phyloP scores from a whole-genome alignment of 1,284 basidiomycete genomes.

The Stereum hirsutum region DNA sequence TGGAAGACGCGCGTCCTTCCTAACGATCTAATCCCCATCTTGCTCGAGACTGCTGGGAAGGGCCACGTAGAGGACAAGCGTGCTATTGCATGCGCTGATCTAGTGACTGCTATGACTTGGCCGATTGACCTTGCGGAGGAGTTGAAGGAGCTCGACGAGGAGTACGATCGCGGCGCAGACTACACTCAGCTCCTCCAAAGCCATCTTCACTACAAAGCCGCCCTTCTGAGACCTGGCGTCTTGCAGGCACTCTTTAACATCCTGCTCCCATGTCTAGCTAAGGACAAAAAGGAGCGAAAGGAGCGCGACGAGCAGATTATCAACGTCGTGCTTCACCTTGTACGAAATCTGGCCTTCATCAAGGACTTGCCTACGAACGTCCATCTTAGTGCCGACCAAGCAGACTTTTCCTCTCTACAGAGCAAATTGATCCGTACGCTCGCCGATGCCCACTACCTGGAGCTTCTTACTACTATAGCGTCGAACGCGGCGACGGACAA shows the following conservation, averaged over 20 bases:
- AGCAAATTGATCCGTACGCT: conserved; percentile 67
- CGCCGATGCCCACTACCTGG: conserved; percentile 64
- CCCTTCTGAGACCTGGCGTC: conserved; percentile 56
- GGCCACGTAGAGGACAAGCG: conserved; percentile 77
- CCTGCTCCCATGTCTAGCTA: conserved; percentile 61
- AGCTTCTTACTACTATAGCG: conserved; percentile 78
- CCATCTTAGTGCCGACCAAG: conserved; percentile 62
- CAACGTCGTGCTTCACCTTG: conserved; percentile 80
- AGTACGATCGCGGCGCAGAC: conserved; percentile 67
- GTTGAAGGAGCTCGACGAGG: conserved; percentile 82
- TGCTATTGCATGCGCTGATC: conserved; percentile 78
- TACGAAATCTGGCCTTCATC: conserved; percentile 88
- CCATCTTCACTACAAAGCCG: conserved; percentile 84
- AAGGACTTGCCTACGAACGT: conserved; percentile 70
- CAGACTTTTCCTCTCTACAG: conserved; percentile 71
- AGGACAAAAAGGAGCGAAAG: conserved; percentile 50
- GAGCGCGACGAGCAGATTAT: conserved; percentile 81
- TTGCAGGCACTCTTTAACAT: conserved; percentile 65
- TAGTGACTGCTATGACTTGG: conserved; percentile 95
- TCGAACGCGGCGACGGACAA: conserved; percentile 63
- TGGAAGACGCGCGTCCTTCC: conserved; percentile 74
- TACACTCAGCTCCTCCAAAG: conserved; percentile 76
- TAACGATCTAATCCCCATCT: conserved; percentile 81
- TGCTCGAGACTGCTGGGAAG: conserved; percentile 70
- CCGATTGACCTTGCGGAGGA: conserved; percentile 92